Conservation (phyloP, 1,284 basidiomycete genomes). For the Papiliotrema laurentii region DNA sequence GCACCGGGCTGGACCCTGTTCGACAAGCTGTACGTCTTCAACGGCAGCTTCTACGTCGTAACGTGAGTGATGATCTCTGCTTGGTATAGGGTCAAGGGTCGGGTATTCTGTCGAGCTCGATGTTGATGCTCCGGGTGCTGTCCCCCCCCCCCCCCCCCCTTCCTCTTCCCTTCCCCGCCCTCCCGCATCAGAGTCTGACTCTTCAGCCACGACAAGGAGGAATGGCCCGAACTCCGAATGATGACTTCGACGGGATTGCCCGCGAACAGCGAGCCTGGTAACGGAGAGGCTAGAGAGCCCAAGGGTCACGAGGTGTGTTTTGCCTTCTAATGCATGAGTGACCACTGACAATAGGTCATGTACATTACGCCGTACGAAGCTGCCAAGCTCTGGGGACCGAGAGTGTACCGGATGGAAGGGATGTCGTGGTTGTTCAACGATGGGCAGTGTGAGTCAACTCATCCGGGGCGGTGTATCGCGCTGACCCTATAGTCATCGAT, state of each 20-base stretch:
- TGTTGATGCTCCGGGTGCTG: no score
- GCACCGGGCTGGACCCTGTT: slow-evolving; percentile 45
- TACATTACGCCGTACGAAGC: slow-evolving; percentile 61
- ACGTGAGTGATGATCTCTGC: slow-evolving; percentile 47
- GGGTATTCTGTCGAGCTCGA: no score
- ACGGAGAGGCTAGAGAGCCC: slow-evolving; percentile 62
- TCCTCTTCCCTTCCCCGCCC: no score
- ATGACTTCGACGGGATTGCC: slow-evolving; percentile 66
- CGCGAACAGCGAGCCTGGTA: slow-evolving; percentile 60
- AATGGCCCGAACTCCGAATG: slow-evolving; percentile 60
- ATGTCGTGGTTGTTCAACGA: slow-evolving; percentile 55
- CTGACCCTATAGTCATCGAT: slow-evolving; percentile 55
- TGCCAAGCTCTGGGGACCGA: slow-evolving; percentile 57
- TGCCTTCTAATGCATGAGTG: background rate
- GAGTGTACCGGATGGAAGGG: slow-evolving; percentile 64
- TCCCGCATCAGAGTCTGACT: slow-evolving; percentile 5
- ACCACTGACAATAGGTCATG: slow-evolving; percentile 21
- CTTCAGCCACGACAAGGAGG: slow-evolving; percentile 20
- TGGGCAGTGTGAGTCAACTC: slow-evolving; percentile 41
- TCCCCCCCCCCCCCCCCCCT: no score
- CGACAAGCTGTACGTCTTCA: slow-evolving; percentile 60
- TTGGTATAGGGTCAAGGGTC: no score
- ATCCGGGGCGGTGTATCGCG: no score
- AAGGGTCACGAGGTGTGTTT: slow-evolving; percentile 57
- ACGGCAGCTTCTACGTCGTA: slow-evolving; percentile 66